Conservation (phyloP, 2,329 filamentous ascomycete genomes). For the Chalaropsis ovoidea region DNA sequence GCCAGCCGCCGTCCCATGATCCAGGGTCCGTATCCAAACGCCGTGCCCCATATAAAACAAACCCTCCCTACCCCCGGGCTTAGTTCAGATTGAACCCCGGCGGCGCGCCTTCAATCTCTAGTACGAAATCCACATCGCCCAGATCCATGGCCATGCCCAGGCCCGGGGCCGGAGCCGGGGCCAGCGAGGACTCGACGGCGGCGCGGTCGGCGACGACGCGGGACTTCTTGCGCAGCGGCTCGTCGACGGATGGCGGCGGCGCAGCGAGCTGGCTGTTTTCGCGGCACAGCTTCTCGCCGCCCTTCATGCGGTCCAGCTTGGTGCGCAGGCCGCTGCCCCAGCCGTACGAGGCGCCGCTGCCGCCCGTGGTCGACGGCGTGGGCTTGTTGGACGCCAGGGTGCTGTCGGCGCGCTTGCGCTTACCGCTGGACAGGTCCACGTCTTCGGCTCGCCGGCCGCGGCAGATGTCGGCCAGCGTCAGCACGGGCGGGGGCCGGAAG, state of each 20-base stretch:
- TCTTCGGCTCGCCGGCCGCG: constrained; percentile 35
- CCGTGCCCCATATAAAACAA: background rate
- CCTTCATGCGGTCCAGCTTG: constrained; percentile 52
- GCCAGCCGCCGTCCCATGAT: background rate
- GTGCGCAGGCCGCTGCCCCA: constrained; percentile 48
- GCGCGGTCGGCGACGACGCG: constrained; percentile 70
- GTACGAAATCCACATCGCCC: constrained; percentile 22
- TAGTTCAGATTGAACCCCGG: constrained; percentile 20
- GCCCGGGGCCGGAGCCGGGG: constrained; percentile 26
- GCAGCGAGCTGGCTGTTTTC: constrained; percentile 27
- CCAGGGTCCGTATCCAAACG: background rate
- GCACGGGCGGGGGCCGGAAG: constrained; percentile 36
- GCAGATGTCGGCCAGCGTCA: constrained; percentile 37
- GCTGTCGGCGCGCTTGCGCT: constrained; percentile 50
- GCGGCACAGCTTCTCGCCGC: constrained; percentile 43
- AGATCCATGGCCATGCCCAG: constrained; percentile 9
- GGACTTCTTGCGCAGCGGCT: constrained; percentile 58
- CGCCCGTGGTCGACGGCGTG: constrained; percentile 28
- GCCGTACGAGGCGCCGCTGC: constrained; percentile 33
- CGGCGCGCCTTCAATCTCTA: constrained; percentile 25
- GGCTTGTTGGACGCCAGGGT: constrained; percentile 39
- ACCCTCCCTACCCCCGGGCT: background rate
- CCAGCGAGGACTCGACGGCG: constrained; percentile 54
- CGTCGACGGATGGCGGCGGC: constrained; percentile 30
- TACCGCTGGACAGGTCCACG: constrained; percentile 49